Evolutionary conservation across 495 filamentous ascomycete genomes (phyloP).

Genomic region (Tetracladium setigerum): DNA sequence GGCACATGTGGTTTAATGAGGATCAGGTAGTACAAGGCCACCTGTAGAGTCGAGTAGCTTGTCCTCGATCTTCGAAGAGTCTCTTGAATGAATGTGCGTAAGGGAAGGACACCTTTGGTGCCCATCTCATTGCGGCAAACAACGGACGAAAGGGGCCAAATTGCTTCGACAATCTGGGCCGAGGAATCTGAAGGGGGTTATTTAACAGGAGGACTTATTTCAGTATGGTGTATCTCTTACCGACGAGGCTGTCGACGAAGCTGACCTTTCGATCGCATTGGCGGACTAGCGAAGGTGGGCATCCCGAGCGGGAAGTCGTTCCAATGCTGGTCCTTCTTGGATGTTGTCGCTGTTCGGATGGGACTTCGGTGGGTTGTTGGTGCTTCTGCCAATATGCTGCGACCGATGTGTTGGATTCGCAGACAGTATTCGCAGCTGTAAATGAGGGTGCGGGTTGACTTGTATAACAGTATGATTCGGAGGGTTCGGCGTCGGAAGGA

Average conservation of each 20-base stretch:
- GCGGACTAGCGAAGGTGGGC: conserved; percentile 75
- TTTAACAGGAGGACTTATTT: conserved; percentile 23
- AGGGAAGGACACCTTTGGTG: conserved; percentile 68
- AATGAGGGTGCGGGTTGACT: conserved; percentile 24
- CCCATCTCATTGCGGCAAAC: conserved; percentile 48
- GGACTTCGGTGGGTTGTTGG: conserved; percentile 31
- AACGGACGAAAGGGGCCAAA: conserved; percentile 79
- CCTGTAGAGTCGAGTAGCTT: conserved; percentile 94
- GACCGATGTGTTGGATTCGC: conserved; percentile 20
- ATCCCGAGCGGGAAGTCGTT: conserved; percentile 43
- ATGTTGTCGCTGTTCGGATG: conserved; percentile 67
- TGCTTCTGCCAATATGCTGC: conserved; percentile 26
- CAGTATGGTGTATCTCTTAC: conserved; percentile 52
- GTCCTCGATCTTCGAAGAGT: conserved; percentile 90
- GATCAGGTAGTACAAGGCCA: conserved; percentile 92
- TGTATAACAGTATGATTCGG: conserved; percentile 30
- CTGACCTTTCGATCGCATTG: conserved; percentile 90
- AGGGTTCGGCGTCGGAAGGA: conserved; percentile 34
- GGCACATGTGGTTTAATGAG: conserved; percentile 90
- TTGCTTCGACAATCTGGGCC: conserved; percentile 92
- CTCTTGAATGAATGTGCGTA: conserved; percentile 95
- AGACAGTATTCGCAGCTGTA: conserved; percentile 22
- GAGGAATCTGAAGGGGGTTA: conserved; percentile 68
- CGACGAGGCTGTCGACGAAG: conserved; percentile 97
- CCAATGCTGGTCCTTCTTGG: conserved; percentile 64